These are phyloP conservation scores for Blastobotrys apis DNA, from an alignment of 1,139 yeast genomes.

Conservation along the genomic window DNA sequence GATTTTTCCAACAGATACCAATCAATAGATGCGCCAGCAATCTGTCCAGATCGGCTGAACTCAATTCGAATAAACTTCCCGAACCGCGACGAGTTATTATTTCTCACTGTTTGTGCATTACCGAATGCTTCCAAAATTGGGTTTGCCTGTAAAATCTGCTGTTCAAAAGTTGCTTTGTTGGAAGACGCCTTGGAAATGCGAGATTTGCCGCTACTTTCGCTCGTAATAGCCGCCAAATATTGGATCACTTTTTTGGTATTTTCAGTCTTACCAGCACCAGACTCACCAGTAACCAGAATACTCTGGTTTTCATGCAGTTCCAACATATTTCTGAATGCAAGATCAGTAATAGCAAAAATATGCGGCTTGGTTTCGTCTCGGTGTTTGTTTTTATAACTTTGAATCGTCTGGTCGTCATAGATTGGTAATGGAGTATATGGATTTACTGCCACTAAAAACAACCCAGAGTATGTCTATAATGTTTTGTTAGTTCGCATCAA, in stretches of 20 bases:
- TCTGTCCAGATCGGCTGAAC: conserved; percentile 59
- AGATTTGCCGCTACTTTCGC: conserved; percentile 16
- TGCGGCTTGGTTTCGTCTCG: conserved; percentile 66
- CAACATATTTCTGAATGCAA: conserved; percentile 74
- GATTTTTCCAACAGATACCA: conserved; percentile 94
- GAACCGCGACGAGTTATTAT: conserved; percentile 92
- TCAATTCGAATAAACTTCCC: conserved; percentile 93
- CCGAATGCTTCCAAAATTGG: conserved; percentile 97
- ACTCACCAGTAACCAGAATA: conserved; percentile 93
- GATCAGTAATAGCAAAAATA: conserved; percentile 86
- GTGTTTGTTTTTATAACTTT: conserved; percentile 46
- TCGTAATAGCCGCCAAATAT: conserved; percentile 75
- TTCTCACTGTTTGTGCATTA: conserved; percentile 92
- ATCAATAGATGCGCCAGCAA: conserved; percentile 87
- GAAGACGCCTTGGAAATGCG: conserved; percentile 16
- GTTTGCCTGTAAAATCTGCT: conserved; percentile 85
- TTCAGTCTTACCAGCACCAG: conserved; percentile 98
- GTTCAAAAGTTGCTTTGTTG: conserved; percentile 53
- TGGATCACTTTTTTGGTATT: conserved; percentile 95
- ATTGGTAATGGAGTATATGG: conserved; percentile 81
- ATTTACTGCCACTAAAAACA: conserved; percentile 91
- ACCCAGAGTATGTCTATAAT: conserved; percentile 61
- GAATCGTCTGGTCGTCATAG: conserved; percentile 57
- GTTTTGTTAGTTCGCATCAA: background rate
- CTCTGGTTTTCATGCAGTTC: conserved; percentile 75